A percentile compares a stretch with the other conserved stretches of the same genome.
These are phyloP conservation scores for Botrytis pseudocinerea DNA, from an alignment of 2,329 filamentous ascomycete species.

Conservation along the genomic window DNA sequence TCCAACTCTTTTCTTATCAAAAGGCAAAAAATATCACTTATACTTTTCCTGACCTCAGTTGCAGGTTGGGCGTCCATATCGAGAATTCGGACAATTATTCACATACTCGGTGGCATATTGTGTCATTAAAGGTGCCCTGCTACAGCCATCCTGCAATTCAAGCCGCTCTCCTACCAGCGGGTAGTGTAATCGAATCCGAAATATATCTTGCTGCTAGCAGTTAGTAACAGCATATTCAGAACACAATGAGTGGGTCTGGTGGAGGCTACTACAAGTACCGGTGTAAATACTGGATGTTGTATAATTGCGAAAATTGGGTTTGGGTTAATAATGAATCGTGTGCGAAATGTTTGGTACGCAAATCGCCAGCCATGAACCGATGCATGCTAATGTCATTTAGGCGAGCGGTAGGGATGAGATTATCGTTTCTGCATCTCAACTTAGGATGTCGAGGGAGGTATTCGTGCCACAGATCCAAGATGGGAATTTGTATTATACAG, in stretches of 20 bases:
- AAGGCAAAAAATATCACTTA: background rate
- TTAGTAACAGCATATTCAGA: constrained; percentile 33
- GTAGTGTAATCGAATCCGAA: background rate
- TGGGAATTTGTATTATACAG: constrained; percentile 50
- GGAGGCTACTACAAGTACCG: constrained; percentile 51
- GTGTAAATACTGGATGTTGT: constrained; percentile 55
- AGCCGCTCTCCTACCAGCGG: constrained; percentile 9
- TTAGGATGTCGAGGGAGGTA: constrained; percentile 45
- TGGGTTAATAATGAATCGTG: constrained; percentile 54
- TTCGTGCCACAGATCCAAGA: constrained; percentile 49
- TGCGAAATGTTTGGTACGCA: constrained; percentile 51
- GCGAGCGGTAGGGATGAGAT: constrained; percentile 50
- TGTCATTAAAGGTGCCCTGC: background rate
- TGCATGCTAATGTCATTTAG: constrained; percentile 39
- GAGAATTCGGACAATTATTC: background rate
- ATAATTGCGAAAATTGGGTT: constrained; percentile 56
- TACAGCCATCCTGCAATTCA: background rate
- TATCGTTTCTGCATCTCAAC: background rate
- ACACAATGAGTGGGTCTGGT: constrained; percentile 38
- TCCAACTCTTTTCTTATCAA: background rate
- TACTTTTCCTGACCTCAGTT: background rate
- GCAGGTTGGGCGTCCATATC: background rate
- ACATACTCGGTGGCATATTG: background rate
- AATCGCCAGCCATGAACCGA: constrained; percentile 12
- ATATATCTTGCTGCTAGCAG: constrained; percentile 40